Base-by-base conservation (phyloP, 2,329 filamentous ascomycete species). In the Phoma sp. region DNA sequence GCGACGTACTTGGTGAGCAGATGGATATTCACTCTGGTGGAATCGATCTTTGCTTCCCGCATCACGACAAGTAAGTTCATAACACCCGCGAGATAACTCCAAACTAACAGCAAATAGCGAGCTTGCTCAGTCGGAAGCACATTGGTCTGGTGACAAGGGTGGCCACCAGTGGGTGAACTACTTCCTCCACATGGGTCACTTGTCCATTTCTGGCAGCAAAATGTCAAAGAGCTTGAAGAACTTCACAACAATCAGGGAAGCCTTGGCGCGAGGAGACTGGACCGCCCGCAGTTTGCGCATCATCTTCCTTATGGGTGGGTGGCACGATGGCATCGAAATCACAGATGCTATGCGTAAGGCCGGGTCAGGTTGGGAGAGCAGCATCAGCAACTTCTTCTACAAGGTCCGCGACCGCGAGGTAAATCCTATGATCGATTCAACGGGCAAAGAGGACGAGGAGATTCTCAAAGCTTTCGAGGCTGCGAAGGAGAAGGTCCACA, bases 211-310 rank as follows among this genome's bases (percentile, higher is more conserved):
- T 21, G 93, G 93, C 0, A 91, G 88, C 18, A 98, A 98, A 75
- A 98, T 98, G 93, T 93, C 89, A 52, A 98, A 98, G 76, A 92
- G 87, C 14, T 77, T 98, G 52, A 97, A 98, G 80, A 98, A 97
- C 74, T 97, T 97, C 75, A 92, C 92, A 33, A 96, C 93, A 0
- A 96, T 98, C 58, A 84, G 91, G 25, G 90, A 96, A 72, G 92
- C 93, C 0, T 78, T 98, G 7, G 77, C 79, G 3, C 78, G 81
- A 28, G 83, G 84, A 30, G 83, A 86, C 42, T 96, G 91, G 81
- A 95, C 91, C 0, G 82, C 92, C 0, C 83, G 93, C 55, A 87
- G 87, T 49, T 83, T 97, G 78, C 85, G 93, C 38, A 89, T 96
- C 47, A 89, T 95, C 14, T 96, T 97, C 76, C 76, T 98, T 38